Evolutionary conservation across 352 stramenopile species (phyloP).

Genomic region (Achlya hypogyna): DNA sequence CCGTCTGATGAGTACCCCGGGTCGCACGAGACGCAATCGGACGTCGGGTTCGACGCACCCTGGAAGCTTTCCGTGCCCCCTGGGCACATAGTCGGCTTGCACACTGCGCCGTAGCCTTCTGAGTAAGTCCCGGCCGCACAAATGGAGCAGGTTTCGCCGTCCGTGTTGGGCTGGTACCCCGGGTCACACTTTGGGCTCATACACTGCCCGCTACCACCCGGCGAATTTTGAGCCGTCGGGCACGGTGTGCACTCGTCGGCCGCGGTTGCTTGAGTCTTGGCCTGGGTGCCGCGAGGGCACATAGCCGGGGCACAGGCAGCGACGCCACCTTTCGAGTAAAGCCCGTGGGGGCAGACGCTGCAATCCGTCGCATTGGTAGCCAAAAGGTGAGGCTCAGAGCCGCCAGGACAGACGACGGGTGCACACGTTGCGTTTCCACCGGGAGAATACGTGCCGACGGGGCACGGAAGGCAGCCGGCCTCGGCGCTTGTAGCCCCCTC

Average conservation of each 20-base stretch:
- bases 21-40: constrained; percentile 24
- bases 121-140: constrained; percentile 32
- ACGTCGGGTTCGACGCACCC: not conserved
- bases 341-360: constrained; percentile 33
- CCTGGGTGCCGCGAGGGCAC: constrained; percentile 29
- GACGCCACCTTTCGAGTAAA: constrained; percentile 32
- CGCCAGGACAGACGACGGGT: constrained; percentile 25
- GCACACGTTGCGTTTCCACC: constrained; percentile 28
- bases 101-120: constrained; percentile 25
- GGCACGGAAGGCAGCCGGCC: constrained; percentile 26
- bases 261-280: not conserved
- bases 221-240: not conserved
- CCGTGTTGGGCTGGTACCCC: constrained; percentile 31
- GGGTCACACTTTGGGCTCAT: constrained; percentile 32
- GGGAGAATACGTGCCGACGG: constrained; percentile 28
- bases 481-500: constrained; percentile 23
- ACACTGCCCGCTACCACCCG: constrained; percentile 29
- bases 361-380: constrained; percentile 37
- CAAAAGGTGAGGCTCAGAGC: constrained; percentile 29
- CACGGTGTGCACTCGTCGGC: not conserved
- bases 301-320: constrained; percentile 29
- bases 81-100: constrained; percentile 25
- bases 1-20: constrained; percentile 34
- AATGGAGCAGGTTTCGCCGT: constrained; percentile 26
- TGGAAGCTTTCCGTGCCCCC: constrained; percentile 19